Evolutionary conservation across 495 filamentous ascomycete genomes (phyloP), one percentile per base, ranked within the genome.

Genomic region (Neurospora tetraspora): DNA sequence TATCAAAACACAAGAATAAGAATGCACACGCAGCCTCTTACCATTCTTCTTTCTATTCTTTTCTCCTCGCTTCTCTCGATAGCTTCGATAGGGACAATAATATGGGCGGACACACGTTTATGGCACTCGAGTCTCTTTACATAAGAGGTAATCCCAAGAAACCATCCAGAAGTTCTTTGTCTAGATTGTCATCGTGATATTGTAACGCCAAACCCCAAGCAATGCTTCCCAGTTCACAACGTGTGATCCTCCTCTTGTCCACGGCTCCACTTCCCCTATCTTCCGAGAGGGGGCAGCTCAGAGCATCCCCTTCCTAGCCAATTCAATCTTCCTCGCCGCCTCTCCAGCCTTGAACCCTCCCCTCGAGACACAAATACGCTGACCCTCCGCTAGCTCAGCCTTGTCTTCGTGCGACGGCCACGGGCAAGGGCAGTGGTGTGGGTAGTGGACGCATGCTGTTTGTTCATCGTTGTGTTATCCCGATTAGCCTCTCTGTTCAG

Each of bases 351-450:
- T 91, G 79, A 89, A 97, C 0, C 94, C 94, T 3, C 93, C 94
- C 77, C 90, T 94, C 36, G 90, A 93, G 5, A 92, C 86, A 80
- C 94, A 98, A 74, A 94, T 83, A 16, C 92, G 86, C 76, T 90
- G 91, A 11, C 94, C 94, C 14, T 95, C 92, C 18, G 89, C 91
- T 40, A 96, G 82, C 81, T 98, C 94, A 71, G 94, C 88, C 77
- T 98, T 98, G 77, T 98, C 93, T 79, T 97, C 92, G 65, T 92
- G 86, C 18, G 84, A 82, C 8, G 93, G 91, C 83, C 92, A 94
- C 3, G 93, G 85, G 81, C 94, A 98, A 8, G 94, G 94, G 80
- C 94, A 98, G 82, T 98, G 94, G 81, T 97, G 94, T 9, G 94
- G 94, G 85, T 96, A 93, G 78, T 92, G 89, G 3, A 98, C 94